Conservation (phyloP, 805 yeast genomes). For the Yarrowia porcina region DNA sequence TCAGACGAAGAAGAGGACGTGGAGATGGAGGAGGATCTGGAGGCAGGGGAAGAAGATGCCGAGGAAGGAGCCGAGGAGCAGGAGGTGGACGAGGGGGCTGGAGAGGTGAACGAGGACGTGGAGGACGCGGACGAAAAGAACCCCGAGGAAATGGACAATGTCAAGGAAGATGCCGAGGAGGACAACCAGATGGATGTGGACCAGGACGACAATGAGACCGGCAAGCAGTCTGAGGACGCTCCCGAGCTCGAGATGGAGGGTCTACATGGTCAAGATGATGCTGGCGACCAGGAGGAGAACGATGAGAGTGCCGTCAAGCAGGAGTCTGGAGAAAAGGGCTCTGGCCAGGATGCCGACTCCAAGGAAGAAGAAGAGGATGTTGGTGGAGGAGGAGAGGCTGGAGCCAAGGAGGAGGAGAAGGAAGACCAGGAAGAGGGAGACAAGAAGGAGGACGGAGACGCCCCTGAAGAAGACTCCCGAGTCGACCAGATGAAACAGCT, state of each 20-base stretch:
- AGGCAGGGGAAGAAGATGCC: conserved; percentile 33
- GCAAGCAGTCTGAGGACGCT: conserved; percentile 63
- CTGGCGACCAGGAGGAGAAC: conserved; percentile 51
- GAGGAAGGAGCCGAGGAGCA: conserved; percentile 40
- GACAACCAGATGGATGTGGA: conserved; percentile 33
- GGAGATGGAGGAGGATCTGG: conserved; percentile 36
- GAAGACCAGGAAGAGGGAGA: conserved; percentile 52
- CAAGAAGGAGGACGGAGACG: conserved; percentile 36
- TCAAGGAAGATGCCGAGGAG: conserved; percentile 28
- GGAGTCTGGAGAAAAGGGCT: conserved; percentile 49
- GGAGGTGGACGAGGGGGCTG: conserved; percentile 33
- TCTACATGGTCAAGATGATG: conserved; percentile 71
- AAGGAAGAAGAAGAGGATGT: conserved; percentile 80
- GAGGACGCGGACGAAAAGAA: conserved; percentile 38
- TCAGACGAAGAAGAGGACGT: conserved; percentile 31
- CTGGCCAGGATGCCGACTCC: conserved; percentile 57
- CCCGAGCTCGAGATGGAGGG: conserved; percentile 51
- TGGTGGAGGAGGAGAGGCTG: conserved; percentile 81
- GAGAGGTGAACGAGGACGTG: conserved; percentile 36
- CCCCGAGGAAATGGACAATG: conserved; percentile 35
- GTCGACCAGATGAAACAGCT: conserved; percentile 65
- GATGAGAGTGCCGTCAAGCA: conserved; percentile 46
- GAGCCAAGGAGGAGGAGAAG: conserved; percentile 86
- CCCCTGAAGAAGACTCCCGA: conserved; percentile 52
- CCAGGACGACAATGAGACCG: conserved; percentile 67